Evolutionary conservation across 805 yeast genomes (phyloP).

Genomic region (Saitoella complicata): DNA sequence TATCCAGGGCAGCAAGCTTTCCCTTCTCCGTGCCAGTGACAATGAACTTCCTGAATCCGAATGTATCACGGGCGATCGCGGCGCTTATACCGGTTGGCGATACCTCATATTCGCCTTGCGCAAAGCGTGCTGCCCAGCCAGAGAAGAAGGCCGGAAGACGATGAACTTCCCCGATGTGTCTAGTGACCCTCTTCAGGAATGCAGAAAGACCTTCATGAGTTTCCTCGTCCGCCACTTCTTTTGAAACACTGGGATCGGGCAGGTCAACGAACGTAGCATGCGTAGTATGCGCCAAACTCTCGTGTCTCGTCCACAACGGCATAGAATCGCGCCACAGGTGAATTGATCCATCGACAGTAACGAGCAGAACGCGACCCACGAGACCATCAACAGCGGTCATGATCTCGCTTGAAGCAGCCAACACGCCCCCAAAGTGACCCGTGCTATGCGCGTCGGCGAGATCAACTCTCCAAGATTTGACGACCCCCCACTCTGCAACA

Average conservation of each 20-base stretch:
- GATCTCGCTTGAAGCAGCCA: slow-evolving; percentile 4
- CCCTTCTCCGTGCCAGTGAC: slow-evolving; percentile 18
- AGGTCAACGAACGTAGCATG: slow-evolving; percentile 17
- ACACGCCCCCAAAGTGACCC: background rate
- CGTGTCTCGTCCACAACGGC: slow-evolving; percentile 17
- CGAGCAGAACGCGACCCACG: slow-evolving; percentile 1
- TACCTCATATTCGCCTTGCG: slow-evolving; percentile 9
- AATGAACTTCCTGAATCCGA: slow-evolving; percentile 22
- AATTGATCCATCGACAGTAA: background rate
- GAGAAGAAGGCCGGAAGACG: slow-evolving; percentile 7
- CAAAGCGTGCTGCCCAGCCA: slow-evolving; percentile 4
- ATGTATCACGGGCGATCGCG: slow-evolving; percentile 13
- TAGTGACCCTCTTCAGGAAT: slow-evolving; percentile 14
- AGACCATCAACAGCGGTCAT: slow-evolving; percentile 5
- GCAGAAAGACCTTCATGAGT: slow-evolving; percentile 16
- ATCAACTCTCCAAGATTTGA: background rate
- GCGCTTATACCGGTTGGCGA: slow-evolving; percentile 2
- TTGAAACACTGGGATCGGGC: slow-evolving; percentile 14
- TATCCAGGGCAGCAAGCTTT: slow-evolving; percentile 19
- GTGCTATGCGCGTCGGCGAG: background rate
- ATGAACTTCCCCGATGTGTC: slow-evolving; percentile 16
- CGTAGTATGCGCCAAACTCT: slow-evolving; percentile 16
- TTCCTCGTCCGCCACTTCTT: slow-evolving; percentile 18
- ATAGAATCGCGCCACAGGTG: background rate
- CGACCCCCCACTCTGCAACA: background rate